Conservation (phyloP, 169 alveolate genomes). For the Fabrea salina region DNA sequence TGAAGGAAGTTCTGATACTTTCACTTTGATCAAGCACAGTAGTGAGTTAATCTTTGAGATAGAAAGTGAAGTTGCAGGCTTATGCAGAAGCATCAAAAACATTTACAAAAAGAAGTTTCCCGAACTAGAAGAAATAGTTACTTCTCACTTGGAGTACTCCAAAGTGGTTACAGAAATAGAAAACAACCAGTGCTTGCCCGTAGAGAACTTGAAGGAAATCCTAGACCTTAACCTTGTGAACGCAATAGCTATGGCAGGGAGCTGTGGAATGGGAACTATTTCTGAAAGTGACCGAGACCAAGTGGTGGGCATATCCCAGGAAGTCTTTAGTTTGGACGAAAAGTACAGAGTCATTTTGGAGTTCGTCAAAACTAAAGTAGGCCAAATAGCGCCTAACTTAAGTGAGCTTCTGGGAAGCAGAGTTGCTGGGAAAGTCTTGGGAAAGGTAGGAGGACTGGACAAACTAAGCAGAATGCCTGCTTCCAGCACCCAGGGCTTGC, state of each 20-base stretch:
- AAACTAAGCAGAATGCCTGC: slow-evolving; percentile 1
- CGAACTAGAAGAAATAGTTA: background rate
- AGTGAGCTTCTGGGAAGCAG: background rate
- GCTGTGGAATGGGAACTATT: background rate
- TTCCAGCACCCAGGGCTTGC: background rate
- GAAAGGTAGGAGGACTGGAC: background rate
- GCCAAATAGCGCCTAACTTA: background rate
- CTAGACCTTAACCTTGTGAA: background rate
- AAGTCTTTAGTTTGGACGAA: background rate
- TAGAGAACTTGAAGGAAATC: background rate
- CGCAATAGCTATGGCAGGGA: background rate
- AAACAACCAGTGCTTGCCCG: background rate
- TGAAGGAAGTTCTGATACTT: too few relatives aligned
- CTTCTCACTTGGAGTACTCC: background rate
- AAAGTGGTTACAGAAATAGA: background rate
- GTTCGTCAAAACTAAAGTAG: background rate
- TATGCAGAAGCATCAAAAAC: background rate
- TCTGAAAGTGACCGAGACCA: background rate
- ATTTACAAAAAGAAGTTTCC: background rate
- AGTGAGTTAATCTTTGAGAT: background rate
- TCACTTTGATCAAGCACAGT: too few relatives aligned
- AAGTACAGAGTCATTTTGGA: background rate
- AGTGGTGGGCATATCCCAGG: background rate
- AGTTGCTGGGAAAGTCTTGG: background rate
- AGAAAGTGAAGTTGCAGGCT: background rate